Conservation (phyloP, 257 asterid species). For the Dorcoceras hygrometricum region DNA sequence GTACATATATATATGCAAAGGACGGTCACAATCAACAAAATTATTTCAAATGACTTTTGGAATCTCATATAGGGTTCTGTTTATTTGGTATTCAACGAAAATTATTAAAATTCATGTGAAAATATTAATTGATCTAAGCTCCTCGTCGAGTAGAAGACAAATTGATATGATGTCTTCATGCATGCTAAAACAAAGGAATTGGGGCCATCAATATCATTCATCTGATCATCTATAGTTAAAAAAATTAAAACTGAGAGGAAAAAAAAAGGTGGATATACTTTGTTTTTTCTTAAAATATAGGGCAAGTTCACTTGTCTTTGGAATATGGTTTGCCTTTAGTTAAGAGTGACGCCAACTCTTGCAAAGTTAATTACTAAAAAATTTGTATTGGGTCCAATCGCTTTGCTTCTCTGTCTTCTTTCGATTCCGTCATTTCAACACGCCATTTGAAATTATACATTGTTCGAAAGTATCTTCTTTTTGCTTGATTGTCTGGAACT, state of each 20-base stretch:
- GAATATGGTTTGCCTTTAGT: constrained; percentile 25
- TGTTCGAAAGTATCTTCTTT: no score
- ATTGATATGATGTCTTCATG: constrained; percentile 18
- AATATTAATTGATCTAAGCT: no score
- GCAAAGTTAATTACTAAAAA: constrained; percentile 2
- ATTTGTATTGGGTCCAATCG: neutral
- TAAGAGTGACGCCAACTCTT: constrained; percentile 21
- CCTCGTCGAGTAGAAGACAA: neutral
- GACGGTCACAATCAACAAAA: no score
- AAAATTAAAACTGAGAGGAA: neutral
- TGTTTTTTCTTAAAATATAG: constrained; percentile 5
- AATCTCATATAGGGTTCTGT: neutral
- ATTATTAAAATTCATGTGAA: no score
- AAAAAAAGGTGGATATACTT: constrained; percentile 17
- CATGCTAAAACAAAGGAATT: constrained; percentile 21
- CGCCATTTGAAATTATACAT: no score
- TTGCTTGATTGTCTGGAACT: no score
- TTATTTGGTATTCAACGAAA: no score
- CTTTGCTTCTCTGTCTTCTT: neutral
- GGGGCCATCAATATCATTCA: neutral
- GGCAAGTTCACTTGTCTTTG: constrained; percentile 9
- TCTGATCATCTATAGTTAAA: neutral
- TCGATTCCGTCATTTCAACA: no score
- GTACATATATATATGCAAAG: no score
- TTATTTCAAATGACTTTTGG: no score